A percentile compares a stretch with the other conserved stretches of the same genome.
These are phyloP conservation scores for Fallopia convolvulus DNA, from an alignment of 148 eudicot species.

Conservation along the genomic window DNA sequence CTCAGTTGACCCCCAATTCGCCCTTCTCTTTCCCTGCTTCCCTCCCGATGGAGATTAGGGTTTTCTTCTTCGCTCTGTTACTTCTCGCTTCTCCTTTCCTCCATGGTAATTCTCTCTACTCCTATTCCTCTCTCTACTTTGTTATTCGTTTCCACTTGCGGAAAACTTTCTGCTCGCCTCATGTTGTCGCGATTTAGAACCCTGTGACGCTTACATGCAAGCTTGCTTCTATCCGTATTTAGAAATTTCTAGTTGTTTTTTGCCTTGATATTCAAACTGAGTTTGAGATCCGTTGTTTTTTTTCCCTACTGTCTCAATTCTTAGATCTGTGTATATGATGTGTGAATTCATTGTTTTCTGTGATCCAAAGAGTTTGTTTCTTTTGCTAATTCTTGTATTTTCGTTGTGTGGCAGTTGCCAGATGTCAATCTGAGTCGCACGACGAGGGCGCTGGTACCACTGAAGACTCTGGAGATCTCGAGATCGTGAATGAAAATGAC, in stretches of 20 bases:
- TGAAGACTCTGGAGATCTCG: slow-evolving; percentile 50
- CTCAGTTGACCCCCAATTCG: background rate
- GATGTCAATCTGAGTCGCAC: slow-evolving; percentile 53
- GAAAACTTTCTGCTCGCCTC: background rate
- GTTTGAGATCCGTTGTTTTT: no score
- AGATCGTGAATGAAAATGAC: slow-evolving; percentile 62
- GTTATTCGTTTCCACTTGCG: background rate
- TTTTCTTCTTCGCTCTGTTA: slow-evolving; percentile 50
- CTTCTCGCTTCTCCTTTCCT: slow-evolving; percentile 55
- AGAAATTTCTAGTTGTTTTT: background rate
- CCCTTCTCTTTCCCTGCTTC: background rate
- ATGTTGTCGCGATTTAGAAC: background rate
- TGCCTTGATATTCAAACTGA: slow-evolving; percentile 4
- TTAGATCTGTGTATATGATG: slow-evolving; percentile 15
- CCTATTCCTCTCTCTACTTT: background rate
- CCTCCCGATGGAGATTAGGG: slow-evolving; percentile 38
- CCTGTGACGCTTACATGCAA: background rate
- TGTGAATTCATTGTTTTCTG: background rate
- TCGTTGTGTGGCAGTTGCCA: slow-evolving; percentile 36
- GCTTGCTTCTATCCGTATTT: background rate
- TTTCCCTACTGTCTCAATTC: background rate
- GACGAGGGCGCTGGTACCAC: slow-evolving; percentile 26
- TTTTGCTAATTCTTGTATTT: background rate
- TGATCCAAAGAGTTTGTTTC: background rate
- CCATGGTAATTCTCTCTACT: slow-evolving; percentile 42